Conservation (phyloP, 1,284 basidiomycete genomes). For the Malassezia caprae region DNA sequence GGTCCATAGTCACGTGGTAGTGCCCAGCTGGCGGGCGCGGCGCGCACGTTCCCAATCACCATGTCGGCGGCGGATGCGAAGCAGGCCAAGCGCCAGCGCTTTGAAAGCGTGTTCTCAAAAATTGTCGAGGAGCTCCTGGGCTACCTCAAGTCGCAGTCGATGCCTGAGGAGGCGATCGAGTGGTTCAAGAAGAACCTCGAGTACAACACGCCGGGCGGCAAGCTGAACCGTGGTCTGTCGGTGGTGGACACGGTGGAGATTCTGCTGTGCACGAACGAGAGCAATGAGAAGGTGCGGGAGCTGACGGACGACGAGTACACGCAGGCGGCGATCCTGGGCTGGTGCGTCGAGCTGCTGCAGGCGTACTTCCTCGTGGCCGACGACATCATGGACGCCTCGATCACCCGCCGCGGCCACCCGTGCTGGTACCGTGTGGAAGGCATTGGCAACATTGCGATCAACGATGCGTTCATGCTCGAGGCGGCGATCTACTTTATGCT, state of each 20-base stretch:
- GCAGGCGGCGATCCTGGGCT: constrained; percentile 80
- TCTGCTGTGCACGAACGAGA: constrained; percentile 55
- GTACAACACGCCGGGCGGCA: constrained; percentile 90
- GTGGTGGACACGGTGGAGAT: constrained; percentile 90
- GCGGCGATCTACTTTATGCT: constrained; percentile 82
- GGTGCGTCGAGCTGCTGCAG: constrained; percentile 96
- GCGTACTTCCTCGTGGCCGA: constrained; percentile 95
- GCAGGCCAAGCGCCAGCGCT: constrained; percentile 48
- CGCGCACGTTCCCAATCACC: background rate
- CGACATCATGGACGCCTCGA: constrained; percentile 91
- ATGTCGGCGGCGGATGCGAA: constrained; percentile 27
- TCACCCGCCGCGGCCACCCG: constrained; percentile 92
- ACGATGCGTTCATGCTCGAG: constrained; percentile 95
- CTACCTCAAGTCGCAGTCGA: constrained; percentile 54
- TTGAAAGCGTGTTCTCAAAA: constrained; percentile 53
- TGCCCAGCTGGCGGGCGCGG: background rate
- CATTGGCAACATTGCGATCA: constrained; percentile 82
- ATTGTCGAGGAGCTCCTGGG: constrained; percentile 56
- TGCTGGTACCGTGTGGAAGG: constrained; percentile 67
- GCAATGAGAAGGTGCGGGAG: constrained; percentile 52
- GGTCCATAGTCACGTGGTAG: constrained; percentile 7
- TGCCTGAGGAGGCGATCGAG: constrained; percentile 70
- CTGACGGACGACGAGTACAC: constrained; percentile 60
- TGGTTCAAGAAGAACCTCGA: constrained; percentile 68
- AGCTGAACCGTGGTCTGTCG: constrained; percentile 88